Conservation (phyloP, 2,329 filamentous ascomycete species). For the Fusarium transvaalense region DNA sequence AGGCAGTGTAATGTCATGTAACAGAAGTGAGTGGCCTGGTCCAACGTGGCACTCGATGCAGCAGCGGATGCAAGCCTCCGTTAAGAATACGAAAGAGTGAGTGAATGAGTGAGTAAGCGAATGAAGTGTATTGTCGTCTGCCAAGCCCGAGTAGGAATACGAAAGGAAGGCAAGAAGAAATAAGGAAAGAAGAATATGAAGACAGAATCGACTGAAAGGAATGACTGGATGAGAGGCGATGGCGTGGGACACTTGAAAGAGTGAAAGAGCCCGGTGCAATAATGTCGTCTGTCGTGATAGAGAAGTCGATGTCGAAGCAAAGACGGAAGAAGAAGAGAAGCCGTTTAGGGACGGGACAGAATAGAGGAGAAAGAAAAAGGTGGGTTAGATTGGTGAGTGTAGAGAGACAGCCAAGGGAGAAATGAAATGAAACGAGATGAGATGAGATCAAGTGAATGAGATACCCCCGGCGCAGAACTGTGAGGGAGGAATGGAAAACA, state of each 20-base stretch:
- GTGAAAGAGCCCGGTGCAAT: slow-evolving; percentile 37
- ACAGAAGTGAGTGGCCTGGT: slow-evolving; percentile 32
- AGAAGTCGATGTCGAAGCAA: slow-evolving; percentile 7
- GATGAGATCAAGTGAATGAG: slow-evolving; percentile 7
- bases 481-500: slow-evolving; percentile 24
- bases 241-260: slow-evolving; percentile 37
- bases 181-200: slow-evolving; percentile 20
- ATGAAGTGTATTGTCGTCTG: slow-evolving; percentile 19
- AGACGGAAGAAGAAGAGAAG: slow-evolving; percentile 34
- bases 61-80: slow-evolving; percentile 34
- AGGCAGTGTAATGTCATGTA: slow-evolving; percentile 23
- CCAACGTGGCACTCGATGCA: slow-evolving; percentile 43
- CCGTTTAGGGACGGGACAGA: slow-evolving; percentile 25
- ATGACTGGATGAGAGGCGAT: slow-evolving; percentile 23
- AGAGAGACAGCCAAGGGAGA: slow-evolving; percentile 35
- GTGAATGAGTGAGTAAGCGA: background rate
- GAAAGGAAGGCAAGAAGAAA: slow-evolving; percentile 18
- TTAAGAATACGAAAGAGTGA: slow-evolving; percentile 42
- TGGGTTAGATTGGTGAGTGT: slow-evolving; percentile 16
- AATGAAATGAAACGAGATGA: slow-evolving; percentile 40
- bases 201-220: slow-evolving; percentile 24
- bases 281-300: slow-evolving; percentile 31
- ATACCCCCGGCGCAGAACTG: slow-evolving; percentile 6
- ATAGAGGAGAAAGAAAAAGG: slow-evolving; percentile 21
- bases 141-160: slow-evolving; percentile 6